Evolutionary conservation across 1,139 yeast species (phyloP).

Genomic region (Blastobotrys arbuscula): DNA sequence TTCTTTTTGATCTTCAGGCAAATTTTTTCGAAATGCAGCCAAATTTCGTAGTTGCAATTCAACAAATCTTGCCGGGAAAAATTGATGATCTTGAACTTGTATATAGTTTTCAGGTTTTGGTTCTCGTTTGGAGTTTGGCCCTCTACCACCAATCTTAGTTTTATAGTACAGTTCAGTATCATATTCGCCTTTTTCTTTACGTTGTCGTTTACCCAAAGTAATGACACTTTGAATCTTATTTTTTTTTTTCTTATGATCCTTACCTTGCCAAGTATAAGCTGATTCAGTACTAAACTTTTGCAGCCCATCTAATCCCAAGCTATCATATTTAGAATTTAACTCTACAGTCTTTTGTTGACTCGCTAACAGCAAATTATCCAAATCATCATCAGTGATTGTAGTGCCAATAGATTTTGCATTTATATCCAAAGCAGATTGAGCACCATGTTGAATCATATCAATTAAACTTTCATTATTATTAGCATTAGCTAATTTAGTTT

Average conservation of each 20-base stretch:
- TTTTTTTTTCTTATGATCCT: conserved; percentile 50
- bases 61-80: conserved; percentile 62
- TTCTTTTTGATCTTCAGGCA: conserved; percentile 43
- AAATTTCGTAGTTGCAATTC: conserved; percentile 74
- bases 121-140: conserved; percentile 36
- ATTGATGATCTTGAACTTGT: conserved; percentile 81
- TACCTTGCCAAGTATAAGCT: conserved; percentile 95
- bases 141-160: conserved; percentile 53
- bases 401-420: conserved; percentile 25
- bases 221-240: conserved; percentile 53
- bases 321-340: conserved; percentile 72
- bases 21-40: conserved; percentile 58
- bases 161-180: conserved; percentile 84
- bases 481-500: conserved; percentile 40
- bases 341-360: conserved; percentile 80
- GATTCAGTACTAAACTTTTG: conserved; percentile 88
- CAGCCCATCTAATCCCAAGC: conserved; percentile 83
- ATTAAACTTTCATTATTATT: conserved; percentile 75
- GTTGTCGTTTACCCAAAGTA: conserved; percentile 80
- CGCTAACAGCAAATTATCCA: conserved; percentile 67
- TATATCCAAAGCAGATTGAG: conserved; percentile 67
- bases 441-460: conserved; percentile 97
- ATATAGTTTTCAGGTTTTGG: conserved; percentile 59
- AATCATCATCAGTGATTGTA: conserved; percentile 53
- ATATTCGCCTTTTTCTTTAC: conserved; percentile 67